Evolutionary conservation across 2,329 filamentous ascomycete genomes (phyloP), one percentile per base, ranked within the genome.

Genomic region (Neobulgaria alba): DNA sequence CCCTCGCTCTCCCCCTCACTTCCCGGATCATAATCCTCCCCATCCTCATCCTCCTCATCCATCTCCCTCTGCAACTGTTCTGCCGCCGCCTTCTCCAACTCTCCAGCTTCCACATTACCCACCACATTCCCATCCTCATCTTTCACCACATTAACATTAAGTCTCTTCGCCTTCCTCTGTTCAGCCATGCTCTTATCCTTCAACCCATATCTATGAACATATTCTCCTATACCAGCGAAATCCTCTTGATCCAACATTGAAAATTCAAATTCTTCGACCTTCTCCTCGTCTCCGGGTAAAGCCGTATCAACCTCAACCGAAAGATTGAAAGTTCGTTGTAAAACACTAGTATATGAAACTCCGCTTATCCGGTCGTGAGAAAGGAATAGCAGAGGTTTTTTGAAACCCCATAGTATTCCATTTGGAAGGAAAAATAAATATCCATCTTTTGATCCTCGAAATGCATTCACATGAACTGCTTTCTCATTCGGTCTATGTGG

Each of bases 181-280:
- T 83, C 79, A 0, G 78, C 79, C 76, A 84, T 77, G 54, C 79
- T 82, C 45, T 75, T 67, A 53, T 84, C 78, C 46, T 81, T 75
- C 18, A 84, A 65, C 0, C 72, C 67, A 49, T 82, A 72, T 8
- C 67, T 67, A 52, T 72, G 70, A 34, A 83, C 67, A 52, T 79
- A 84, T n/a, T 55, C 69, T 51, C 81, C 76, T 46, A 84, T 82
- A 16, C 71, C 73, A 3, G 62, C 65, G 45, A 79, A 82, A 54
- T 84, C 77, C 48, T 77, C 75, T 59, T 84, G 79, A 51, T 84
- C 79, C 14, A 84, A 58, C 79, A 83, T 83, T 29, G 67, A 68
- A 48, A 83, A 83, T 56, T 83, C 79, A 16, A 81, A 62, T 53
- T 83, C 79, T 46, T 79, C 73, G 10, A 57, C 60, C 8, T 42